Conservation (phyloP, 768 basidiomycete genomes). For the Tylopilus sp. region DNA sequence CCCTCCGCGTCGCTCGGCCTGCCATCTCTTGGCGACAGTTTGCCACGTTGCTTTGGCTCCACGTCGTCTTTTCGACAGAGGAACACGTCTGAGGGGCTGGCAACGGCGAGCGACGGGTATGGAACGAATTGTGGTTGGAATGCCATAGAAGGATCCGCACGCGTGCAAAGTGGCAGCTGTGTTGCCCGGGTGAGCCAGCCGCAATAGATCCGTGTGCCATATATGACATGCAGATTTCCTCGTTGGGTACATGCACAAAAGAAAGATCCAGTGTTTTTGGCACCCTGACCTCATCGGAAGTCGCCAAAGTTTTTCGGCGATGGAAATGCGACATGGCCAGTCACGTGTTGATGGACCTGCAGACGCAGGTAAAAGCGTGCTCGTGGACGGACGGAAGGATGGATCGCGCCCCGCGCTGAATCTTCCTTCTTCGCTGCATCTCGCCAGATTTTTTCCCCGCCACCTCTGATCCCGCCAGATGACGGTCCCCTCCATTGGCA, state of each 20-base stretch:
- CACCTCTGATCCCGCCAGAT: too few species aligned
- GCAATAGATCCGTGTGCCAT: not conserved
- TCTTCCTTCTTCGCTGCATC: constrained; percentile 23
- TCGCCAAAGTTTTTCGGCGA: not conserved
- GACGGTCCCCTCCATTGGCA: constrained; percentile 12
- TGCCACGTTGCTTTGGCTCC: not conserved
- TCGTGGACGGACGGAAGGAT: not conserved
- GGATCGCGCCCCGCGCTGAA: not conserved
- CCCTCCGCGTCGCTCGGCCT: constrained; percentile 1
- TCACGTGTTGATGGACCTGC: constrained; percentile 11
- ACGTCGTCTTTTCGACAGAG: not conserved
- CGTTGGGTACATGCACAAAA: too few species aligned
- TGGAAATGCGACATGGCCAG: not conserved
- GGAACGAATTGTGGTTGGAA: too few species aligned
- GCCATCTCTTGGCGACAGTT: not conserved
- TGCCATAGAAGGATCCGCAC: not conserved
- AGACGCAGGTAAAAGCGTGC: constrained; percentile 9
- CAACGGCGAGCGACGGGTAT: not conserved
- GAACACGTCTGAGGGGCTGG: not conserved
- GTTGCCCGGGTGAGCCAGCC: not conserved
- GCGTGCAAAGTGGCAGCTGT: too few species aligned
- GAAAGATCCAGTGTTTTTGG: not conserved
- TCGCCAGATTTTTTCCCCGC: not conserved
- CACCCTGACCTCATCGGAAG: not conserved
- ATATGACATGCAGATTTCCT: not conserved